Conservation (phyloP, 2,329 filamentous ascomycete species). For the Verticillium dahliae region DNA sequence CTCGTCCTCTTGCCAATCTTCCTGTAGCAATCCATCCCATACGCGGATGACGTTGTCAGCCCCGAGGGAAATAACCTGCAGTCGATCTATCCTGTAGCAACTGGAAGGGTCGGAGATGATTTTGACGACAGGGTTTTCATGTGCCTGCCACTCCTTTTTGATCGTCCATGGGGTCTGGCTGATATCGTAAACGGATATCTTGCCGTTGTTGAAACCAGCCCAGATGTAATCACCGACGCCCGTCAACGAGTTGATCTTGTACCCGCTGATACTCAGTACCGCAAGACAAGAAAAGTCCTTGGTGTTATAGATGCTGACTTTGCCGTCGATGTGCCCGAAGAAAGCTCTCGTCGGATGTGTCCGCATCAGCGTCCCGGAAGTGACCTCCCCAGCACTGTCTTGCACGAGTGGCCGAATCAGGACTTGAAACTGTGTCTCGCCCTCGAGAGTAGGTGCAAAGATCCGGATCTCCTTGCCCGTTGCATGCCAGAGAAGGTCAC, state of each 20-base stretch:
- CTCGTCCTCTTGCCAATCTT: slow-evolving; percentile 86
- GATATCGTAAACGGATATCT: slow-evolving; percentile 88
- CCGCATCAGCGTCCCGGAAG: slow-evolving; percentile 70
- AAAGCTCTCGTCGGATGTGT: slow-evolving; percentile 74
- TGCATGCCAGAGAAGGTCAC: slow-evolving; percentile 80
- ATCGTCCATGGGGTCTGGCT: slow-evolving; percentile 76
- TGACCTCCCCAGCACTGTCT: slow-evolving; percentile 76
- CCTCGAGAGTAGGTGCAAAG: slow-evolving; percentile 66
- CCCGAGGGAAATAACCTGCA: slow-evolving; percentile 81
- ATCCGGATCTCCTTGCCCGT: slow-evolving; percentile 81
- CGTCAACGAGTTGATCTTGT: slow-evolving; percentile 86
- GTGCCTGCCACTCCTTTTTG: slow-evolving; percentile 92
- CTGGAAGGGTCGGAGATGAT: slow-evolving; percentile 74
- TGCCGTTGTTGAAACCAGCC: slow-evolving; percentile 92
- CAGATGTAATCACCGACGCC: slow-evolving; percentile 79
- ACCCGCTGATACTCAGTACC: slow-evolving; percentile 80
- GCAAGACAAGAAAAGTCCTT: slow-evolving; percentile 70
- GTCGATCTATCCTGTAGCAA: slow-evolving; percentile 75
- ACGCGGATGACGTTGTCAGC: slow-evolving; percentile 76
- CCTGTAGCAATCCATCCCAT: slow-evolving; percentile 90
- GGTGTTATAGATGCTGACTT: slow-evolving; percentile 86
- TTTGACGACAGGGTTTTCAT: slow-evolving; percentile 73
- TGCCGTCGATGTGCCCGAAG: slow-evolving; percentile 88
- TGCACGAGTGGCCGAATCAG: slow-evolving; percentile 64
- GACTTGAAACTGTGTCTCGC: slow-evolving; percentile 67